phyloP scores from a whole-genome alignment of 1,284 basidiomycete species.

The Moesziomyces globuligerus region DNA sequence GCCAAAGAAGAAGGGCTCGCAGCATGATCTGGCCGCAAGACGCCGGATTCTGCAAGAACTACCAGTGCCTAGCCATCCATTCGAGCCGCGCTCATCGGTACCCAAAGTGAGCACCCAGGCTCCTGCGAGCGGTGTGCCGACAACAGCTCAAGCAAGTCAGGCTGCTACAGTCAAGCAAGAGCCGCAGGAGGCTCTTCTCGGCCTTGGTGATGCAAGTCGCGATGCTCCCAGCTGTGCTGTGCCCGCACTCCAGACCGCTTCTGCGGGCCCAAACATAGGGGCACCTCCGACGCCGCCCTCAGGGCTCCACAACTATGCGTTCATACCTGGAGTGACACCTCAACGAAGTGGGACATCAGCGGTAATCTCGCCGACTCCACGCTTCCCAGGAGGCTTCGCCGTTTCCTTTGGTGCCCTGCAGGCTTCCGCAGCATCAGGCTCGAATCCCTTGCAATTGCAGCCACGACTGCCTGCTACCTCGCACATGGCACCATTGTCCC shows the following conservation, averaged over 20 bases:
- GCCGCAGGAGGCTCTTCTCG: constrained; percentile 4
- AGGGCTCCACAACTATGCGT: constrained; percentile 31
- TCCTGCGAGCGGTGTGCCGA: not conserved
- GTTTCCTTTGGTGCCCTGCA: constrained; percentile 16
- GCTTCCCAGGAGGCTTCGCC: constrained; percentile 34
- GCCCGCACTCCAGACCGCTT: not conserved
- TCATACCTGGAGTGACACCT: constrained; percentile 32
- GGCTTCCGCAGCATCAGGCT: constrained; percentile 1
- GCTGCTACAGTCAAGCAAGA: constrained; percentile 7
- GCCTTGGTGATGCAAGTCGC: not conserved
- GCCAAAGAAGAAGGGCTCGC: constrained; percentile 9
- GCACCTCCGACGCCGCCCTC: constrained; percentile 30
- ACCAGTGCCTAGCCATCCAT: constrained; percentile 25
- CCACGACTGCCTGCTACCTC: constrained; percentile 15
- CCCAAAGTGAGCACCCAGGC: no score
- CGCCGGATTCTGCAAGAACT: constrained; percentile 30
- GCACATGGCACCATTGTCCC: constrained; percentile 25
- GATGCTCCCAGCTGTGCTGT: not conserved
- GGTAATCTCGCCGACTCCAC: constrained; percentile 24
- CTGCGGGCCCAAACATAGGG: not conserved
- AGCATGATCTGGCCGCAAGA: constrained; percentile 16
- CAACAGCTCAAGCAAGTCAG: not conserved
- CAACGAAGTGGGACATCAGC: constrained; percentile 13
- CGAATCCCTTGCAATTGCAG: constrained; percentile 9
- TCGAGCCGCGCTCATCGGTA: not conserved